phyloP scores from a whole-genome alignment of 192 early-diverging fungal species.

The Cetraspora pellucida region DNA sequence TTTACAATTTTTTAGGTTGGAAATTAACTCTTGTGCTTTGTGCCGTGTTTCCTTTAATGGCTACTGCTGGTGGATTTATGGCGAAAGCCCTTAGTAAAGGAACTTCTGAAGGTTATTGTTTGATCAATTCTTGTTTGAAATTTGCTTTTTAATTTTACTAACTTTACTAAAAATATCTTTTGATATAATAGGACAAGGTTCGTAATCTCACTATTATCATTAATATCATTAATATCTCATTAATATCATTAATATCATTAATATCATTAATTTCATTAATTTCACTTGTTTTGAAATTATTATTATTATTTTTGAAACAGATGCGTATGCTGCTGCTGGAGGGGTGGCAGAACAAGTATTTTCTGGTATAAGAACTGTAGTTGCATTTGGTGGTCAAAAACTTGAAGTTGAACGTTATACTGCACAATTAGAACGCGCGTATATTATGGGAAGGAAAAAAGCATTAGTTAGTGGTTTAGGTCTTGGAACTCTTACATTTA shows the following conservation, averaged over 20 bases:
- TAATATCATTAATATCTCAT: not conserved
- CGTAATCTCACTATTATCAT: not conserved
- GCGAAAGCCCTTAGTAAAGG: not conserved
- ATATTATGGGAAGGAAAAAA: conserved; percentile 64
- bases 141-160: no score
- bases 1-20: conserved; percentile 69
- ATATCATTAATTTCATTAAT: not conserved
- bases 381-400: conserved; percentile 79
- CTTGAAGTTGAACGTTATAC: conserved; percentile 70
- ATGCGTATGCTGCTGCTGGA: conserved; percentile 81
- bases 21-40: conserved; percentile 80
- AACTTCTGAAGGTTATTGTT: not conserved
- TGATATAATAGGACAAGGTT: no score
- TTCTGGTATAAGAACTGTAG: conserved; percentile 85
- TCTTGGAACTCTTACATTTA: conserved; percentile 58
- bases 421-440: conserved; percentile 63
- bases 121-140: no score
- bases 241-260: conserved; percentile 46
- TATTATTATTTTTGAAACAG: conserved; percentile 22
- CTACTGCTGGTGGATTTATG: conserved; percentile 29
- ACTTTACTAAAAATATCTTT: no score
- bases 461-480: conserved; percentile 60
- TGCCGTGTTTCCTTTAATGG: conserved; percentile 75
- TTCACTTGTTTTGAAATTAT: not conserved
- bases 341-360: conserved; percentile 90